Conservation (phyloP, 345 rosid genomes). For the Gossypium australe region DNA sequence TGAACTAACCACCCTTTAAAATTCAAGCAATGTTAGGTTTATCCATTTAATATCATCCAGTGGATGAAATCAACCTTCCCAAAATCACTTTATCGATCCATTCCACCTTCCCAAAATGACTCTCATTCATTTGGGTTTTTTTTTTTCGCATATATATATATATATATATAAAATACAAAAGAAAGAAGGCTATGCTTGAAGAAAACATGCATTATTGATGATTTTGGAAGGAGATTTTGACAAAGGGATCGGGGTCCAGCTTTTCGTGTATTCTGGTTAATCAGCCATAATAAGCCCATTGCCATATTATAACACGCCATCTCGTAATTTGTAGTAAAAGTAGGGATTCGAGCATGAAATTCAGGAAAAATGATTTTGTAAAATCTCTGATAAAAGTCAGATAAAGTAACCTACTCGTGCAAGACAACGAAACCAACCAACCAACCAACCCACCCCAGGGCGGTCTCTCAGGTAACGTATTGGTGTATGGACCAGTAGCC, state of each 20-base stretch:
- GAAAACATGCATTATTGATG: constrained; percentile 6
- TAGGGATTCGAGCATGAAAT: not conserved
- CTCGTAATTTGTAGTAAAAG: not conserved
- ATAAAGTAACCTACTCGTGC: constrained; percentile 31
- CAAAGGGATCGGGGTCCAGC: not conserved
- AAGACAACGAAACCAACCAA: constrained; percentile 45
- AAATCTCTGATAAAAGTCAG: not conserved
- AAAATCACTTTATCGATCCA: no score
- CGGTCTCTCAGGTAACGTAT: constrained; percentile 36
- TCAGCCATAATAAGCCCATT: not conserved
- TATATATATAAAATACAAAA: no score
- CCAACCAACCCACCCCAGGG: constrained; percentile 26
- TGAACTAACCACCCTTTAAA: constrained; percentile 5
- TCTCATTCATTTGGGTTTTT: no score
- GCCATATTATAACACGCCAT: not conserved
- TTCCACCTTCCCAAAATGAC: no score
- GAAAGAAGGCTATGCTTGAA: not conserved
- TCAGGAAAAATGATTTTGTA: not conserved
- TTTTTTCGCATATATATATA: not conserved
- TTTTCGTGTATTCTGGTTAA: constrained; percentile 5
- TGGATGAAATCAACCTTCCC: not conserved
- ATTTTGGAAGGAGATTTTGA: not conserved
- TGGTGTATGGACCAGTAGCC: constrained; percentile 48
- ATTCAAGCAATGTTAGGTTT: not conserved
- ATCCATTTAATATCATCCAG: not conserved